These are phyloP conservation scores for Tubosaeta sp. DNA, from an alignment of 768 basidiomycete species.

Conservation along the genomic window DNA sequence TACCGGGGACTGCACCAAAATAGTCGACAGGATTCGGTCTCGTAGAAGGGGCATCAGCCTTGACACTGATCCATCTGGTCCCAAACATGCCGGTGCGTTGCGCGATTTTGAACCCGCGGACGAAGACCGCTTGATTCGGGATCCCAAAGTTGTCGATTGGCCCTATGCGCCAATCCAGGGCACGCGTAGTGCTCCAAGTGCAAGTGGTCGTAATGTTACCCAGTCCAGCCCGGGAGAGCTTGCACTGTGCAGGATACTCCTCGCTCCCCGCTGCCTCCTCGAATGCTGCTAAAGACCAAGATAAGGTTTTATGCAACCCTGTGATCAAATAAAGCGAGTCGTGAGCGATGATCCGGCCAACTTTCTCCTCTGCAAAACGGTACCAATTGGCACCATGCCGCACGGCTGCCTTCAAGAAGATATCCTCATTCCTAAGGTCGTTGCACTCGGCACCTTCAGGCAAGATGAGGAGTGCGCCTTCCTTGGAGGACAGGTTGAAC, in stretches of 20 bases:
- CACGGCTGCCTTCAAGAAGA: slow-evolving; percentile 16
- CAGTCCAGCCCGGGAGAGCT: too few species aligned
- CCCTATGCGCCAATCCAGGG: too few species aligned
- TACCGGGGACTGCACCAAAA: neutral
- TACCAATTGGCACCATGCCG: slow-evolving; percentile 8
- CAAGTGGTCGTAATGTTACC: too few species aligned
- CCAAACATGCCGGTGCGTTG: too few species aligned
- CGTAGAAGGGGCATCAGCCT: neutral
- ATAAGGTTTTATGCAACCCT: slow-evolving; percentile 1
- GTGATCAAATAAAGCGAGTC: slow-evolving; percentile 30
- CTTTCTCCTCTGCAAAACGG: neutral
- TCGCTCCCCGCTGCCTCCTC: too few species aligned
- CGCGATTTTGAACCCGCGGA: too few species aligned
- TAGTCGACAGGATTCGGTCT: neutral
- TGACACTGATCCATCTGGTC: neutral
- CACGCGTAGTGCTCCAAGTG: too few species aligned
- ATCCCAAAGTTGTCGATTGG: too few species aligned
- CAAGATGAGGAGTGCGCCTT: slow-evolving; percentile 23
- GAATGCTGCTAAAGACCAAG: neutral
- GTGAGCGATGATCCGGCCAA: slow-evolving; percentile 15
- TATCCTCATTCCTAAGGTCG: slow-evolving; percentile 18
- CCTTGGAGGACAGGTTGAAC: too few species aligned
- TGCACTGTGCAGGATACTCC: too few species aligned
- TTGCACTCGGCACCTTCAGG: slow-evolving; percentile 25
- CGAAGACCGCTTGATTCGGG: too few species aligned